phyloP scores from a whole-genome alignment of 192 early-diverging fungal genomes.

The Mortierella claussenii region DNA sequence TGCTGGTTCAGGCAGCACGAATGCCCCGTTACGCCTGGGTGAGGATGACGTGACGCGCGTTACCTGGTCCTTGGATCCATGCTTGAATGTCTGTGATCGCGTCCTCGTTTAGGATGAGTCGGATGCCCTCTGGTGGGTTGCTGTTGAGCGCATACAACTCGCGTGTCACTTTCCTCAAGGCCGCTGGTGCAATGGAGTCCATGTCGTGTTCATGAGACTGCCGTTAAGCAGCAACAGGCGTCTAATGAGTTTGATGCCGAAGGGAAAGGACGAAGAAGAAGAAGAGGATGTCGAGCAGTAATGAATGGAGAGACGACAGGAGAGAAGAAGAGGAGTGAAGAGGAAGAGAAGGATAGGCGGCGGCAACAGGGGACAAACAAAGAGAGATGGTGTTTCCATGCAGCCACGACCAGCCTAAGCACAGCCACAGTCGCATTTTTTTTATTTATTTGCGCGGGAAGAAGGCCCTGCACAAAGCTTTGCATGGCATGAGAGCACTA shows the following conservation, averaged over 20 bases:
- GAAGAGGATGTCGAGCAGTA: not conserved
- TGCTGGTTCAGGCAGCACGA: no score
- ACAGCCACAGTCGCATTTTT: not conserved
- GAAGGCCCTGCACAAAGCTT: not conserved
- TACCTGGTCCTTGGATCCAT: slow-evolving; percentile 84
- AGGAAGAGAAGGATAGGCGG: no score
- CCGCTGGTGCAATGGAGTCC: slow-evolving; percentile 55
- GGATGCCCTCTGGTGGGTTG: slow-evolving; percentile 87
- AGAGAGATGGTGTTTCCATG: no score
- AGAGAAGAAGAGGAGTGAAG: no score
- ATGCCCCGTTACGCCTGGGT: no score
- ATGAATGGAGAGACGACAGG: no score
- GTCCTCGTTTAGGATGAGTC: slow-evolving; percentile 75
- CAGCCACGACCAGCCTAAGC: not conserved
- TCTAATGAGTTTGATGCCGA: not conserved
- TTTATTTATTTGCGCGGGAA: no score
- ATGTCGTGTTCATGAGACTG: slow-evolving; percentile 14
- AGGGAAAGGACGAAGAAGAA: not conserved
- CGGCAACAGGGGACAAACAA: no score
- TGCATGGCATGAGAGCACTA: not conserved
- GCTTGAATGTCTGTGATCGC: slow-evolving; percentile 86
- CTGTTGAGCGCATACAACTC: slow-evolving; percentile 67
- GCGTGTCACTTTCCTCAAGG: slow-evolving; percentile 63
- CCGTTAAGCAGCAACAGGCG: no score
- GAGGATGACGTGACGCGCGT: no score